Conservation (phyloP, 768 basidiomycete species). For the Erythrobasidium yunnanense region DNA sequence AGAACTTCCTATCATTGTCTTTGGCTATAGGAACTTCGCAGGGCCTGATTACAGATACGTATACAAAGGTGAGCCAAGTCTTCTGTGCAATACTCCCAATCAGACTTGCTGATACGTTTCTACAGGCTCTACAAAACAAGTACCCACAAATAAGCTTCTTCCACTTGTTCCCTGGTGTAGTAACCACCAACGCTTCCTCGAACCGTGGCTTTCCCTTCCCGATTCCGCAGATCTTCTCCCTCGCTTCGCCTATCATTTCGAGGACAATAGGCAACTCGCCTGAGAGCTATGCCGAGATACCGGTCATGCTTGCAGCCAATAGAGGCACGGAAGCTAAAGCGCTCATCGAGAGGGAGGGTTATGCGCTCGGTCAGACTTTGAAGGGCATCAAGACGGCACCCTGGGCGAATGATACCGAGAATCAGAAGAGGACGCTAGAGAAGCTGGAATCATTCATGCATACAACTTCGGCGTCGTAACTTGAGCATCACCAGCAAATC, state of each 20-base stretch:
- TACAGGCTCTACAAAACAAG: conserved; percentile 29
- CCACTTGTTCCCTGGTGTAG: conserved; percentile 36
- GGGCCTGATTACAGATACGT: not conserved
- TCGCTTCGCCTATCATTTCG: conserved; percentile 28
- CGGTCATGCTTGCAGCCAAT: conserved; percentile 35
- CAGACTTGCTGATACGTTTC: not conserved
- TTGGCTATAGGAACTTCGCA: not conserved
- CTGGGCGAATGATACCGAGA: conserved; percentile 1
- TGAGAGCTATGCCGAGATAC: conserved; percentile 31
- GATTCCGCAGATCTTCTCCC: conserved; percentile 19
- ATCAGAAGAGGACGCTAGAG: conserved; percentile 1
- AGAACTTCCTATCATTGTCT: not conserved
- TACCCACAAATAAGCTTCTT: conserved; percentile 29
- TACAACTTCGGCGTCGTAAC: too few species aligned
- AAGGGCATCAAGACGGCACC: conserved; percentile 1
- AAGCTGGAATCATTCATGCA: not conserved
- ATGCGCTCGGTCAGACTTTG: not conserved
- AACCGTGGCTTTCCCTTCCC: conserved; percentile 29
- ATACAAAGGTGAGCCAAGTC: not conserved
- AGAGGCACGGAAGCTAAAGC: not conserved
- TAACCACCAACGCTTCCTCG: conserved; percentile 18
- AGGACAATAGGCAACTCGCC: conserved; percentile 32
- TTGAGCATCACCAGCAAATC: too few species aligned
- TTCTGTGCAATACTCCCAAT: not conserved
- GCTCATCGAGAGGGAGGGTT: conserved; percentile 2